Conservation (phyloP, 2,329 filamentous ascomycete genomes). For the Aurifilum marmelostoma region DNA sequence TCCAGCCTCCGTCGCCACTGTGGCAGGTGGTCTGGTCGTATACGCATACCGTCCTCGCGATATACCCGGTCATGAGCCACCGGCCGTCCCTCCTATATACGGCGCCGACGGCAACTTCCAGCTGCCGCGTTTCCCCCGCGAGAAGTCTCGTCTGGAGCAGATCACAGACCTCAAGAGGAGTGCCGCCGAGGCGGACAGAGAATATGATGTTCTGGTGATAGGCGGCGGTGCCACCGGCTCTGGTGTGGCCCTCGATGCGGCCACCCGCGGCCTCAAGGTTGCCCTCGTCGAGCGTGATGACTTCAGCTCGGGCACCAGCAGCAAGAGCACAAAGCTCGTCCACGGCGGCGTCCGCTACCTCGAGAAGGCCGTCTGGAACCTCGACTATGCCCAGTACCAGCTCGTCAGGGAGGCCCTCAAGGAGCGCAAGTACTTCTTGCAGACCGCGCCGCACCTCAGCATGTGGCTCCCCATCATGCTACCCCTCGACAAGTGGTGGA, state of each 20-base stretch:
- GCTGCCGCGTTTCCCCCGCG: slow-evolving; percentile 66
- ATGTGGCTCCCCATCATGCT: slow-evolving; percentile 83
- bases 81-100: slow-evolving; percentile 71
- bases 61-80: slow-evolving; percentile 70
- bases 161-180: slow-evolving; percentile 61
- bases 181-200: slow-evolving; percentile 48
- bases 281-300: slow-evolving; percentile 83
- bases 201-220: slow-evolving; percentile 79
- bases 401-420: slow-evolving; percentile 81
- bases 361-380: slow-evolving; percentile 83
- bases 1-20: slow-evolving; percentile 46
- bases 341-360: slow-evolving; percentile 84
- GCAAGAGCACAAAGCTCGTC: slow-evolving; percentile 85
- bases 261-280: slow-evolving; percentile 77
- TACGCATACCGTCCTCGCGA: slow-evolving; percentile 69
- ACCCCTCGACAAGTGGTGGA: slow-evolving; percentile 81
- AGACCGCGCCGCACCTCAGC: slow-evolving; percentile 81
- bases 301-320: slow-evolving; percentile 80
- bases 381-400: slow-evolving; percentile 82
- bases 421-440: slow-evolving; percentile 81
- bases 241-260: slow-evolving; percentile 80
- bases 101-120: slow-evolving; percentile 69
- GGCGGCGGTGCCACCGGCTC: slow-evolving; percentile 79
- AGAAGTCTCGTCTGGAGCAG: slow-evolving; percentile 66
- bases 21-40: slow-evolving; percentile 49